Base-by-base conservation (phyloP, 805 yeast genomes). In the Lipomyces spencermartinsiae region DNA sequence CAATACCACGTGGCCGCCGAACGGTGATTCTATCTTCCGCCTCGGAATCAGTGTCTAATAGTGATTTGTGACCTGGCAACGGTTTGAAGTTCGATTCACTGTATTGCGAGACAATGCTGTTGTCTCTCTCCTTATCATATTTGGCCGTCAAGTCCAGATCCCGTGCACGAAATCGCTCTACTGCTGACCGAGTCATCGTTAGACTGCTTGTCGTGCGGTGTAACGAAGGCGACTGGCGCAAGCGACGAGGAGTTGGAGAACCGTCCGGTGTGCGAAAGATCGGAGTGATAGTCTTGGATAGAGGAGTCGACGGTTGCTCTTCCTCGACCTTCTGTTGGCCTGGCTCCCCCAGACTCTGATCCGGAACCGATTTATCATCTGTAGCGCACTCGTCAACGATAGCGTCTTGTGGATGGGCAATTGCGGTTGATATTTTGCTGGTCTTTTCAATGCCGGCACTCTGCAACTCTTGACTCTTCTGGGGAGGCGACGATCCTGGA, bases 51-150 rank as follows among this genome's bases (percentile, higher is more conserved):
- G n/a, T 25, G 46, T 39, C 55, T 34, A 35, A 14, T 29, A 58
- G n/a, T 7, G 61, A 35, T 39, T 29, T 19, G 46, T 58, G 58
- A 22, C 64, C 25, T 55, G 59, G 63, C 12, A 65, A 57, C 19
- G 68, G 65, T 56, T 65, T 65, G 33, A 65, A 65, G n/a, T 37
- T 43, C 9, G 68, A 65, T 51, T 65, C 62, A 34, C 56, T 51
- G 51, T 65, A 65, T 58, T 61, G 61, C 9, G 68, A 65, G 31
- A 65, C 62, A 25, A 59, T 61, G 53, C 55, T 51, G 57, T 58
- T 58, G 35, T 53, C 16, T 35, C 65, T 43, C 33, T 37, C 66
- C 34, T 58, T 59, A 19, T 63, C 62, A 58, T 58, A 60, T 14
- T 57, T 59, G 31, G 66, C 66, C 4, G 54, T 51, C 35, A 58